These are phyloP conservation scores for Boeremia exigua DNA, from an alignment of 2,329 filamentous ascomycete genomes.

Conservation along the genomic window DNA sequence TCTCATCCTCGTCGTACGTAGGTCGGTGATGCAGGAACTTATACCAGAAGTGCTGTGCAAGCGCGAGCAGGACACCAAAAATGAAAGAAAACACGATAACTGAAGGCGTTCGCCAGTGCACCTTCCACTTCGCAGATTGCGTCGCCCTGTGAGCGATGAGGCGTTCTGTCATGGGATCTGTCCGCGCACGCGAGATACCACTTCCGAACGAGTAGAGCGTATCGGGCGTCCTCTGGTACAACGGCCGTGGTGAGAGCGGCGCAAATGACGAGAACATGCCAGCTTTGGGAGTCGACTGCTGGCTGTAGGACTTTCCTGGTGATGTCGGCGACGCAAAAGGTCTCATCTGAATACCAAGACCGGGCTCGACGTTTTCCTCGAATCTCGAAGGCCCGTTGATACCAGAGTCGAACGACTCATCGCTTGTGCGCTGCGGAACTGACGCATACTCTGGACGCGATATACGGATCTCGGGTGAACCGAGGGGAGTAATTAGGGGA, in stretches of 20 bases:
- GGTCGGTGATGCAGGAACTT: conserved; percentile 34
- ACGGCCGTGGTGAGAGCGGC: conserved; percentile 17
- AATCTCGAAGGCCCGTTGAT: conserved; percentile 25
- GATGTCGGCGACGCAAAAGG: conserved; percentile 30
- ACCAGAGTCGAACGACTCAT: conserved; percentile 19
- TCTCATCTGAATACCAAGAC: conserved; percentile 38
- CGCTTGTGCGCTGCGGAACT: conserved; percentile 23
- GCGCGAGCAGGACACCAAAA: conserved; percentile 37
- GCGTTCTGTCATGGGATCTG: conserved; percentile 38
- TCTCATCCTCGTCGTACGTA: conserved; percentile 35
- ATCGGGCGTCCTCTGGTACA: conserved; percentile 29
- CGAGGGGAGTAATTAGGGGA: conserved; percentile 8
- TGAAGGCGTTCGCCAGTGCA: conserved; percentile 47
- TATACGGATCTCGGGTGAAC: conserved; percentile 25
- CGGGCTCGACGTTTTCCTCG: conserved; percentile 25
- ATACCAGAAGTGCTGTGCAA: conserved; percentile 45
- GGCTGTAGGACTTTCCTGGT: conserved; percentile 27
- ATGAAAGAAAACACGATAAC: conserved; percentile 37
- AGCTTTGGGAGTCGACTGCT: conserved; percentile 22
- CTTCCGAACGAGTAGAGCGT: conserved; percentile 30
- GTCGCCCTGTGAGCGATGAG: conserved; percentile 42
- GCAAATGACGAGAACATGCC: conserved; percentile 27
- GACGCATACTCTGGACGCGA: conserved; percentile 25
- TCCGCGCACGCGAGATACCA: conserved; percentile 29
- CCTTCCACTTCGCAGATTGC: conserved; percentile 37